Percentiles rank a stretch among this genome's conserved stretches.
These are phyloP conservation scores for Penicillium desertorum DNA, from an alignment of 495 filamentous ascomycete species.

Conservation along the genomic window DNA sequence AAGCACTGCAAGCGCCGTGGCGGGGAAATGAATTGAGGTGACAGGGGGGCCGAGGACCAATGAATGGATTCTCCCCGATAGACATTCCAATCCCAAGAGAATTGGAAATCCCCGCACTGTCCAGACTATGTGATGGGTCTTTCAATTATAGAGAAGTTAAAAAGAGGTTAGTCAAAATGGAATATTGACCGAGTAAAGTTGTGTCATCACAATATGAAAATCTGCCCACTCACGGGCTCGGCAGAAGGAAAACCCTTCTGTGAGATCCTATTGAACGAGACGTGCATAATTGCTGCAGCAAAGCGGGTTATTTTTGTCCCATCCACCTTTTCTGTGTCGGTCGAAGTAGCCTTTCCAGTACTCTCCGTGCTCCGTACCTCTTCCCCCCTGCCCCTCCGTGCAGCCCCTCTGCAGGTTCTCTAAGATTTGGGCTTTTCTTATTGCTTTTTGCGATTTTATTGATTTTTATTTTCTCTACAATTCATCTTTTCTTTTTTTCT, in stretches of 20 bases:
- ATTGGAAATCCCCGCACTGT: neutral
- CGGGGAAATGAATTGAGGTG: constrained; percentile 6
- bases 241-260: constrained; percentile 1
- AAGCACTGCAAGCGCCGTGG: constrained; percentile 15
- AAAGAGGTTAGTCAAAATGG: neutral
- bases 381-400: constrained; percentile 16
- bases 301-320: constrained; percentile 32
- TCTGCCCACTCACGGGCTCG: constrained; percentile 11
- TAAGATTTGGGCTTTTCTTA: constrained; percentile 2
- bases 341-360: constrained; percentile 13
- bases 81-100: neutral
- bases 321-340: constrained; percentile 22
- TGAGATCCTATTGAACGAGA: constrained; percentile 23
- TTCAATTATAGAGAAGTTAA: neutral
- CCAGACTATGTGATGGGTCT: neutral
- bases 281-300: constrained; percentile 33
- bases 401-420: constrained; percentile 22
- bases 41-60: constrained; percentile 3
- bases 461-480: neutral
- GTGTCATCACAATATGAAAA: constrained; percentile 4
- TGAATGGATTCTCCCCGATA: neutral
- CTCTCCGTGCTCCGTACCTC: neutral
- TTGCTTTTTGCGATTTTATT: constrained; percentile 5
- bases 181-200: neutral
- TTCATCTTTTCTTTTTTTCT: neutral